Evolutionary conservation across 495 filamentous ascomycete genomes (phyloP), one percentile per base, ranked within the genome.

Genomic region (Parachaetomium inaequale): DNA sequence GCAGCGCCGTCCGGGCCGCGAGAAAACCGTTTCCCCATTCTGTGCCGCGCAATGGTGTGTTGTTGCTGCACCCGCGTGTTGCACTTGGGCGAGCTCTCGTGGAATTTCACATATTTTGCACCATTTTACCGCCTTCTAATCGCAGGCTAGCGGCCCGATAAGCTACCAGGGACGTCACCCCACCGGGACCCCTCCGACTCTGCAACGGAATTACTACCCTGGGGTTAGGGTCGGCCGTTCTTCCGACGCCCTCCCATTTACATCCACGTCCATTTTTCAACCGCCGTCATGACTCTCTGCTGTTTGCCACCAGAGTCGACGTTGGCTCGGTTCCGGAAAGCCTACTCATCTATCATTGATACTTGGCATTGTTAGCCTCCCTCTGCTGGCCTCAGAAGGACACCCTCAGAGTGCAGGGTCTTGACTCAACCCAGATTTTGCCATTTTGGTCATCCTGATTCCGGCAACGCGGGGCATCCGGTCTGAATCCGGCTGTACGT

Each of bases 21-120:
- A 45, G 71, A 66, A 45, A 72, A 68, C 32, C 78, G 72, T 55
- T 80, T 79, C 62, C 70, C 75, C 78, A 80, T 80, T 36, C 10
- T 49, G 23, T 26, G 23, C 8, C 47, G 28, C 26, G 46, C 53
- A 50, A 53, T 57, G n/a, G 17, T 59, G 29, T 31, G 14, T 40
- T 28, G 32, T 26, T 46, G 42, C 42, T 25, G 15, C 29, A 46
- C 32, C 29, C 28, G 4, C 10, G 14, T 23, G 38, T 36, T 36
- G 23, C 46, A 58, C 59, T 59, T 52, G 59, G 63, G 56, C 8
- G 6, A 46, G 17, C n/a, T 15, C n/a, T 15, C 47, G 31, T 51
- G 25, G 55, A 62, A 63, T 62, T 68, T 67, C 62, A 52, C 4
- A 19, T 42, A 28, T 69, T 66, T 61, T 71, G 69, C 69, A 28